Evolutionary conservation across 148 eudicot genomes (phyloP).

Genomic region (Oxyria digyna): DNA sequence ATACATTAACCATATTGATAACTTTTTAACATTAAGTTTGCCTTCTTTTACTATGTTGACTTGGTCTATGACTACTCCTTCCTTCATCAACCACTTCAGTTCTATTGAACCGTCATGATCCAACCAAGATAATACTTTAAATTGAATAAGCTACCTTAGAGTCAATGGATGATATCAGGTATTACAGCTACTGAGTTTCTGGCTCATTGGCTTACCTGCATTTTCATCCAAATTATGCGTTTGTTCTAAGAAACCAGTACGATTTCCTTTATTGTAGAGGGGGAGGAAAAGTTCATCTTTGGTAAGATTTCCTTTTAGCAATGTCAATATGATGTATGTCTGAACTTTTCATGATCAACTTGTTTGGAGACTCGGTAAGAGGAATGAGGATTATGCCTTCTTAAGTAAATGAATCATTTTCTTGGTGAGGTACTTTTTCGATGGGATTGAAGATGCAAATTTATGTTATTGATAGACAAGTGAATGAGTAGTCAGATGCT

Average conservation of each 20-base stretch:
- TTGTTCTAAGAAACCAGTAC: background rate
- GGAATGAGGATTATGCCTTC: background rate
- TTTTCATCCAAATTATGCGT: background rate
- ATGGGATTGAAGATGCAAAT: background rate
- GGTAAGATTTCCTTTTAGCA: background rate
- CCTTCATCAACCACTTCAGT: background rate
- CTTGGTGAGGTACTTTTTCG: background rate
- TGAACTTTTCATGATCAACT: background rate
- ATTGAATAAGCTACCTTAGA: background rate
- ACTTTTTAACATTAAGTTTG: background rate
- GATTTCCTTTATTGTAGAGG: background rate
- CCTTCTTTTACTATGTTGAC: background rate
- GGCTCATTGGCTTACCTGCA: background rate
- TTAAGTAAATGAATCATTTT: background rate
- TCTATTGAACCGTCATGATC: background rate
- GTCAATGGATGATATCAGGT: background rate
- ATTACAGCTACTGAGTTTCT: background rate
- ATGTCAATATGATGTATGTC: no score
- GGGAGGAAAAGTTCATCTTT: background rate
- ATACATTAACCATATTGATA: background rate
- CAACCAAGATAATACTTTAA: background rate
- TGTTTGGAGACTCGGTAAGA: background rate
- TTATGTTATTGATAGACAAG: background rate
- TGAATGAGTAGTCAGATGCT: background rate
- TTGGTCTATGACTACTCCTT: background rate